A percentile compares a stretch with the other conserved stretches of the same genome.
phyloP scores from a whole-genome alignment of 257 asterid genomes.

The Prunella vulgaris region DNA sequence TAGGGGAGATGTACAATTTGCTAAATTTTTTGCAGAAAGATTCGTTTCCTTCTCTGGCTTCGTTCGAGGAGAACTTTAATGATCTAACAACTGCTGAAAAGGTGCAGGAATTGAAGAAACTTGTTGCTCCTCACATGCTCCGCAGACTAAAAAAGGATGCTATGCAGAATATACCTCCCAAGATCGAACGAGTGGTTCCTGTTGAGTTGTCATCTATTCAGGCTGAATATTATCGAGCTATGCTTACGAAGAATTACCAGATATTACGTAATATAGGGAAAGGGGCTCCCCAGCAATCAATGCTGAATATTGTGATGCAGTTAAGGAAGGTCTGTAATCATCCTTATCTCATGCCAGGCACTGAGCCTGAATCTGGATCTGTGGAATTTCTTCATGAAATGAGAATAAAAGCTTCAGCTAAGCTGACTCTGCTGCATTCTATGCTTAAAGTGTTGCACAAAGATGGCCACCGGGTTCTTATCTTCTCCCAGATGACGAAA shows the following conservation, averaged over 20 bases:
- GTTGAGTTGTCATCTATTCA: conserved; percentile 95
- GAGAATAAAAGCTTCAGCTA: conserved; percentile 98
- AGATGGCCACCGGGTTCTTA: conserved; percentile 90
- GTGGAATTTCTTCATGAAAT: conserved; percentile 90
- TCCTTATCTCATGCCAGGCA: conserved; percentile 96
- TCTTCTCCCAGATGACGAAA: conserved; percentile 97
- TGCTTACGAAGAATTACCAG: conserved; percentile 98
- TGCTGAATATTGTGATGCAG: conserved; percentile 98
- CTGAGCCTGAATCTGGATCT: conserved; percentile 93
- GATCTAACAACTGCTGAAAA: conserved; percentile 91
- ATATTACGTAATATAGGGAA: conserved; percentile 87
- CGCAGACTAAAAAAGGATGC: conserved; percentile 96
- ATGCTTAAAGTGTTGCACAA: conserved; percentile 82
- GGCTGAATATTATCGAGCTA: conserved; percentile 98
- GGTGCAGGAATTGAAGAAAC: conserved; percentile 96
- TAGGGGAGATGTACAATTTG: conserved; percentile 96
- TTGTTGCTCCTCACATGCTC: conserved; percentile 98
- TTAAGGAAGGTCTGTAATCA: conserved; percentile 95
- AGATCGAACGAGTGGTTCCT: conserved; percentile 95
- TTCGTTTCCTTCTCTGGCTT: conserved; percentile 86
- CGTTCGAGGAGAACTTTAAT: conserved; percentile 86
- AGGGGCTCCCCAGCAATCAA: conserved; percentile 88
- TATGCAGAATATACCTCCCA: conserved; percentile 96
- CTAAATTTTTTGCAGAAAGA: conserved; percentile 87
- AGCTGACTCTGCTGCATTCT: conserved; percentile 86